phyloP scores from a whole-genome alignment of 2,329 filamentous ascomycete genomes.

The Colletotrichum neosansevieriae region DNA sequence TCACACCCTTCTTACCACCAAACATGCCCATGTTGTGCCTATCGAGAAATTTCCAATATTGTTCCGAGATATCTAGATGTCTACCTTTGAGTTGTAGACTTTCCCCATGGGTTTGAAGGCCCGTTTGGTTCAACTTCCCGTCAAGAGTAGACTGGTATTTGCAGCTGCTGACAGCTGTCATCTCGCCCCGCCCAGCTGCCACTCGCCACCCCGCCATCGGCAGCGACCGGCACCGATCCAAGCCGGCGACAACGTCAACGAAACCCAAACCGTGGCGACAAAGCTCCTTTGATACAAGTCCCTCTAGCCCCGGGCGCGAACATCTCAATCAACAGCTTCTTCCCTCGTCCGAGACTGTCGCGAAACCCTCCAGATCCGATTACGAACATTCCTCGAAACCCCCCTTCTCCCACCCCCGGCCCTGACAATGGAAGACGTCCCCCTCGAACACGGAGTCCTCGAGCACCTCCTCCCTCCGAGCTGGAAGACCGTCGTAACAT shows the following conservation, averaged over 20 bases:
- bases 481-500: slow-evolving; percentile 83
- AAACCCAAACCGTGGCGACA: slow-evolving; percentile 23
- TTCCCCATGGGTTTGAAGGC: no score
- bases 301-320: background rate
- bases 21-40: no score
- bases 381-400: background rate
- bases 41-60: no score
- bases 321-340: background rate
- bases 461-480: slow-evolving; percentile 83
- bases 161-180: no score
- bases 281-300: background rate
- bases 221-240: slow-evolving; percentile 21
- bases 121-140: no score
- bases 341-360: background rate
- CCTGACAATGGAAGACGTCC: slow-evolving; percentile 35
- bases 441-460: slow-evolving; percentile 55
- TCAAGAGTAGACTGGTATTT: no score
- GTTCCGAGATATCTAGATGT: no score
- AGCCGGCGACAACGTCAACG: slow-evolving; percentile 21
- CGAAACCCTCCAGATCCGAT: background rate
- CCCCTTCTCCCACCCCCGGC: background rate
- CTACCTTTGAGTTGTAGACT: no score
- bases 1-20: no score
- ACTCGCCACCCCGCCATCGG: slow-evolving; percentile 21
- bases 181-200: background rate